phyloP scores from a whole-genome alignment of 2,329 filamentous ascomycete species.

The Escovopsis weberi region DNA sequence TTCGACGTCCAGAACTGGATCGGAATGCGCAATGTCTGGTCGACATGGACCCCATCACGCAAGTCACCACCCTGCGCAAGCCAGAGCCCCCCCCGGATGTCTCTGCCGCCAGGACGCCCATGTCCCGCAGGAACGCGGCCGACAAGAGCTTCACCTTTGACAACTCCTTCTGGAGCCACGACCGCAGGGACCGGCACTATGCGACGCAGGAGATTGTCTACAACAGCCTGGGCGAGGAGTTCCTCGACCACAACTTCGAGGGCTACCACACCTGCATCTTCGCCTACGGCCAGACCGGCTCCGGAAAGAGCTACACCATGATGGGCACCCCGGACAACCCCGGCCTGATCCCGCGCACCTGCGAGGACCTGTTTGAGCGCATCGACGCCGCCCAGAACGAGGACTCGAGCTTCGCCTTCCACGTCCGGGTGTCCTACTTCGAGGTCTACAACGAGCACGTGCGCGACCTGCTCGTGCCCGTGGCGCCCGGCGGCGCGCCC shows the following conservation, averaged over 20 bases:
- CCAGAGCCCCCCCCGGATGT: conserved; percentile 38
- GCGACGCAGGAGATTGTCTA: conserved; percentile 89
- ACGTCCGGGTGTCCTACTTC: conserved; percentile 94
- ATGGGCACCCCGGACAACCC: conserved; percentile 82
- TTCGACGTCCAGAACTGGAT: conserved; percentile 50
- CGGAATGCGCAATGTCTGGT: conserved; percentile 74
- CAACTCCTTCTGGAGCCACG: conserved; percentile 95
- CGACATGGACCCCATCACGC: conserved; percentile 75
- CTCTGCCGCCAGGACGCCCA: conserved; percentile 34
- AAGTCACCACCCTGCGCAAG: conserved; percentile 67
- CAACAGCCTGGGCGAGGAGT: conserved; percentile 86
- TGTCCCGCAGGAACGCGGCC: conserved; percentile 58
- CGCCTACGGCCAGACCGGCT: conserved; percentile 94
- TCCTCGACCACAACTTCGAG: conserved; percentile 97
- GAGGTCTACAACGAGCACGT: conserved; percentile 99
- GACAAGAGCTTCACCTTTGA: conserved; percentile 93
- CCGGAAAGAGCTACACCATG: conserved; percentile 96
- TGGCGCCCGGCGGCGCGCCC: conserved; percentile 53
- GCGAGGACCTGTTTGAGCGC: conserved; percentile 87
- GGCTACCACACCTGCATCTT: conserved; percentile 99
- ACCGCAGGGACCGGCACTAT: conserved; percentile 67
- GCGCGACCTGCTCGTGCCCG: conserved; percentile 74
- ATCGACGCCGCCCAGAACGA: conserved; percentile 67
- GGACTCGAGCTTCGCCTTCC: conserved; percentile 86
- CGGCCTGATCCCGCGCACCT: conserved; percentile 87